Evolutionary conservation across 2,329 filamentous ascomycete genomes (phyloP).

Genomic region (Xylariaceae sp.): DNA sequence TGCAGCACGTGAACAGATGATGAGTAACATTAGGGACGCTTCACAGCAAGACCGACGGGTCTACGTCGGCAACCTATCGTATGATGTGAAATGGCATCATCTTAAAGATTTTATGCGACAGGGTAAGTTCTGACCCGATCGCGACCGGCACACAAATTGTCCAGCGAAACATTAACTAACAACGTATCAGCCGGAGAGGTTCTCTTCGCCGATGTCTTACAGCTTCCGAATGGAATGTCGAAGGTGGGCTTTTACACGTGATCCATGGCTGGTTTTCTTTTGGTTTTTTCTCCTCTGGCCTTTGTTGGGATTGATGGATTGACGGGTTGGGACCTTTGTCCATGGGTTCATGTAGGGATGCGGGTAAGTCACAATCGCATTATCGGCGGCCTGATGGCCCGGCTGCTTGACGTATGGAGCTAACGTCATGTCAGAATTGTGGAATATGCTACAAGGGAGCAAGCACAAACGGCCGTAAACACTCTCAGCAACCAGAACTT

Average conservation of each 20-base stretch:
- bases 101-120: conserved; percentile 99
- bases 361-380: conserved; percentile 65
- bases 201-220: conserved; percentile 97
- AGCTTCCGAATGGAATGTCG: conserved; percentile 99
- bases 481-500: conserved; percentile 98
- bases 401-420: conserved; percentile 12
- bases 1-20: conserved; percentile 87
- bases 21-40: conserved; percentile 86
- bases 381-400: neutral
- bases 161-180: conserved; percentile 35
- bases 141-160: conserved; percentile 4
- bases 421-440: conserved; percentile 70
- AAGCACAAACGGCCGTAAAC: conserved; percentile 95
- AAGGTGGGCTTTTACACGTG: conserved; percentile 97
- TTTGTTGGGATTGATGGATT: conserved; percentile 94
- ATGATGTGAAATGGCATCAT: conserved; percentile 99
- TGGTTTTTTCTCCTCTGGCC: conserved; percentile 55
- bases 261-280: conserved; percentile 79
- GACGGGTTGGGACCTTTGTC: conserved; percentile 92
- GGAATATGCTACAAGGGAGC: conserved; percentile 99
- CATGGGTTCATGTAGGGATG: conserved; percentile 95
- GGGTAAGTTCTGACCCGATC: conserved; percentile 56
- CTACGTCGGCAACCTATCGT: conserved; percentile 98
- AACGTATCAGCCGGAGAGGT: conserved; percentile 84
- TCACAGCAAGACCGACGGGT: conserved; percentile 98